Base-by-base conservation (phyloP, 352 stramenopile genomes). In the Pythium apleroticum region DNA sequence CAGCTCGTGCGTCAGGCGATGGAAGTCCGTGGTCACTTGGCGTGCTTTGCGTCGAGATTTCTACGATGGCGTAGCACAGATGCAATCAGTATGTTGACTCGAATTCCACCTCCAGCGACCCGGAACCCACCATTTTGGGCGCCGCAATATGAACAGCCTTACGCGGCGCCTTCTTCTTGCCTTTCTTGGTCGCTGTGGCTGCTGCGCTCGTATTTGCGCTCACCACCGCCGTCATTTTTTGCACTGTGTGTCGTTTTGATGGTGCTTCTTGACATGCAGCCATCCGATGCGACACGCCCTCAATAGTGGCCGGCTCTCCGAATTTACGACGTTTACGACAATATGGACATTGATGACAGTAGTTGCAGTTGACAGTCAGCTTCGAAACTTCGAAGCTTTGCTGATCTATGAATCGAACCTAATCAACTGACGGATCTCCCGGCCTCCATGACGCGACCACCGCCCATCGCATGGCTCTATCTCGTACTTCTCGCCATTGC, bases 1-100 rank as follows among this genome's bases (percentile, higher is more conserved):
- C 39, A 94, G 59, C 39, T 91, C 81, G 63, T 89, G 79, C 35
- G 82, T 94, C 39, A 94, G 57, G 0, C 84, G 79, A 57, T 93
- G 85, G 69, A 93, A 93, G 28, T 83, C 81, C 11, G 82, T 91
- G 10, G 83, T 93, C 57, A 93, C 74, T 45, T 90, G 74, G 4
- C 85, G 83, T 15, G 85, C 85, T 43, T 86, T 83, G 20, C 83
- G 77, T 3, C 85, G 80, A 45, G 83, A 91, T 72, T 89, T 91
- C 71, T 81, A 31, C 12, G 6, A 15, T 12, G 1, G 12, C n/a
- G 12, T 15, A 46, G 4, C 37, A 46, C 3, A 6, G 3, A 46
- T n/a, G 4, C 19, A 46, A 8, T 6, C 37, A 22, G 9, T 46
- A 22, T 46, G 14, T 46, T 9, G 14, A 17, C 37, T 46, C 37